Percentiles rank a stretch among this genome's conserved stretches.
phyloP scores from a whole-genome alignment of 2,329 filamentous ascomycete species.

The Ascochyta rabiei region DNA sequence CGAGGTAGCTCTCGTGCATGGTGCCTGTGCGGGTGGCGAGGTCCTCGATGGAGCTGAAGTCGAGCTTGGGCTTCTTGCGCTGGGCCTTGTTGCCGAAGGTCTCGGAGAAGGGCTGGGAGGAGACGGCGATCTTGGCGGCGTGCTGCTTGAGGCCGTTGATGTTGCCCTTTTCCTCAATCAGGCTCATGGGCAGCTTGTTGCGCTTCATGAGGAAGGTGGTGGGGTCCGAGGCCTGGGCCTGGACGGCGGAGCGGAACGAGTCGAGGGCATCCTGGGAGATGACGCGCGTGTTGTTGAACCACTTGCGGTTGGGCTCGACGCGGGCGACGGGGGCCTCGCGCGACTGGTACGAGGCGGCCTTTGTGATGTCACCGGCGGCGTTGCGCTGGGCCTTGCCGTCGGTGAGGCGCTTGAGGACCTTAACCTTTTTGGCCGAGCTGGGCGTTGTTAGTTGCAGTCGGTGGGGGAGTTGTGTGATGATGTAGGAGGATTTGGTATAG shows the following conservation, averaged over 20 bases:
- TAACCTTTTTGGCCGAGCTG: slow-evolving; percentile 79
- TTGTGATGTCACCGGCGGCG: slow-evolving; percentile 79
- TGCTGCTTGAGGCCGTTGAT: slow-evolving; percentile 89
- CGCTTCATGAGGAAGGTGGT: slow-evolving; percentile 95
- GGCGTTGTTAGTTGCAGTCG: neutral
- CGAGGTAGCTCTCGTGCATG: slow-evolving; percentile 80
- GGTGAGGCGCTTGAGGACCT: slow-evolving; percentile 87
- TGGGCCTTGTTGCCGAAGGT: slow-evolving; percentile 95
- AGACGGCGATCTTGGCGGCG: slow-evolving; percentile 90
- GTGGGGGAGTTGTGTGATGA: neutral
- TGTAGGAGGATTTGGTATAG: too few relatives aligned
- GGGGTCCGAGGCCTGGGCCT: slow-evolving; percentile 85
- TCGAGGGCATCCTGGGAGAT: slow-evolving; percentile 88
- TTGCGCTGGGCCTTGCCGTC: slow-evolving; percentile 84
- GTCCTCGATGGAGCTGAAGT: slow-evolving; percentile 79
- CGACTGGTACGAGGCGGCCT: slow-evolving; percentile 84
- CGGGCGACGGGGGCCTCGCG: slow-evolving; percentile 80
- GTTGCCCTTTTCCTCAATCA: slow-evolving; percentile 78
- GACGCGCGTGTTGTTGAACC: slow-evolving; percentile 93
- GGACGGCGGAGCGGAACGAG: slow-evolving; percentile 89
- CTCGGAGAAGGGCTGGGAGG: slow-evolving; percentile 82
- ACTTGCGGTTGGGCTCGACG: slow-evolving; percentile 95
- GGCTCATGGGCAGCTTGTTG: slow-evolving; percentile 94
- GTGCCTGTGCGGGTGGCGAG: slow-evolving; percentile 79
- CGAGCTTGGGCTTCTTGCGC: slow-evolving; percentile 88